Base-by-base conservation (phyloP, 2,329 filamentous ascomycete species). In the Neoascochyta sp. region DNA sequence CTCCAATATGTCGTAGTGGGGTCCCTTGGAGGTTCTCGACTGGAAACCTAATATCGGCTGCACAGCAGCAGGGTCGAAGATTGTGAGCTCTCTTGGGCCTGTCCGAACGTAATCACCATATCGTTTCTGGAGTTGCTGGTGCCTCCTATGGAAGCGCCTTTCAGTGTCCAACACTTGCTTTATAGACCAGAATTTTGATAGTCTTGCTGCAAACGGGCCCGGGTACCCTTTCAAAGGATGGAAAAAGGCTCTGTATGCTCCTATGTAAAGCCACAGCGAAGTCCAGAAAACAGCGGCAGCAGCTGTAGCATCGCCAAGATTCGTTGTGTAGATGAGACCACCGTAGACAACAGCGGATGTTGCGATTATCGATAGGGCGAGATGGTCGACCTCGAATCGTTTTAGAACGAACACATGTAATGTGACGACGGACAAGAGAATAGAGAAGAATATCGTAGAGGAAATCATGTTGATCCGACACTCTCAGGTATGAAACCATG, bases 91-190 rank as follows among this genome's bases (percentile, higher is more conserved):
- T 20, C 49, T 39, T 22, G 47, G 49, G 6, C 52, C 48, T 16
- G 44, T 52, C 15, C 50, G 39, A 5, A 57, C 45, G 34, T 47
- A 52, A 32, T 52, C 45, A 13, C 50, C 52, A 25, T 56, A 50
- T 15, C 47, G 10, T 12, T 17, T 27, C 12, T 53, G 50, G n/a
- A 53, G 11, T 11, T 33, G 39, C 26, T 49, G 46, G 20, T 45
- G 39, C 18, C 43, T 38, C 10, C 34, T 24, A 26, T 52, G 33
- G 24, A 41, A 47, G 25, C 47, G 41, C 19, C 39, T 29, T 14
- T 39, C 33, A 5, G 44, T 38, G 15, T 40, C 33, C 27, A 27
- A 39, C 11, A 32, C 32, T 17, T 46, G 39, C 24, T 50, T 49
- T 20, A 54, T 10, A 4, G 40, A 33, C 39, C 47, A 56, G 35